Evolutionary conservation across 768 basidiomycete genomes (phyloP), one percentile per base, ranked within the genome.

Genomic region (Myochromella boudieri): DNA sequence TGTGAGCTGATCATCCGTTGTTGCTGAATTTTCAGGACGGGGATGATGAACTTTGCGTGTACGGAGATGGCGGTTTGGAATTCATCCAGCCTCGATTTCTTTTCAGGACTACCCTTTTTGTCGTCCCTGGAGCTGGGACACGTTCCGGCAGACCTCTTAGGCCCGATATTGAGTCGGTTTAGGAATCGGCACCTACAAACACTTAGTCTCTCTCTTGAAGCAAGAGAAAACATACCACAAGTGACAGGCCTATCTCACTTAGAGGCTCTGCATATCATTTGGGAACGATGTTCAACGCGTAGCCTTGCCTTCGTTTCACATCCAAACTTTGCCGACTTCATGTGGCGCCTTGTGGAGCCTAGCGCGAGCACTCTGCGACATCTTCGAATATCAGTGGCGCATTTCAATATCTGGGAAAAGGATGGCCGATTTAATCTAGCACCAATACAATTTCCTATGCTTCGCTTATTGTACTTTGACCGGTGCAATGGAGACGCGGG

Each of bases 141-240:
- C 28, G 24, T 42, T 14, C 33, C 41, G 1, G 33, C 46, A 17
- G 20, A 15, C 15, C 3, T 22, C 37, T 7, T 48, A 3, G 26
- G 28, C 12, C 3, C 6, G 9, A 31, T 37, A 18, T 21, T 37
- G 14, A 21, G n/a, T 15, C 18, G 12, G 10, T 15, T 42, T 12
- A n/a, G 10, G 15, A 15, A 37, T 6, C 7, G 27, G n/a, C 20
- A 3, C 1, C 8, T 48, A 18, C 22, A 17, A 3, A 42, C 14
- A 11, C 41, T 42, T 6, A 42, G 31, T 5, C 27, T 37, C 9
- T 34, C 47, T 37, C 33, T 42, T 14, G 46, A 48, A 28, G 46
- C 39, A n/a, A 28, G 20, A 1, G 22, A 20, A 1, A 15, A n/a
- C 6, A 6, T 28, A 2, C 5, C 1, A 22, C 18, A 24, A 15